Percentiles rank a stretch among this genome's conserved stretches.
phyloP scores from a whole-genome alignment of 768 basidiomycete species.

The Rhizopogon vesiculosus region DNA sequence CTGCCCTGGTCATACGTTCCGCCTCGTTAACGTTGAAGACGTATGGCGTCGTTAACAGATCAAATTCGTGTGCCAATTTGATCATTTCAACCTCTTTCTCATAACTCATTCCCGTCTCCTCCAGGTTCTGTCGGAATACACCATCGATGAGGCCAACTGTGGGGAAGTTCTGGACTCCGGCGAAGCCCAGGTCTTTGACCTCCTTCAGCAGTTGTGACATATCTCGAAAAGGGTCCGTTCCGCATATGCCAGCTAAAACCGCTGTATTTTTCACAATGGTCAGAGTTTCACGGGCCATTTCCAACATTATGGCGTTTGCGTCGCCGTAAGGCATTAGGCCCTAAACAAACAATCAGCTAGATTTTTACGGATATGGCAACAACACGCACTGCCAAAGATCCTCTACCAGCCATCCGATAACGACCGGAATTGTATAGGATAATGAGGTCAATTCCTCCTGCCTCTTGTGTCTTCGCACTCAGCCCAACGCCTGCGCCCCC shows the following conservation, averaged over 20 bases:
- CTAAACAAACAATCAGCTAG: conserved; percentile 3
- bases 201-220: conserved; percentile 18
- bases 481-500: conserved; percentile 24
- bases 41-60: conserved; percentile 22
- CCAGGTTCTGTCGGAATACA: conserved; percentile 23
- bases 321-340: conserved; percentile 26
- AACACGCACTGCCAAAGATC: conserved; percentile 21
- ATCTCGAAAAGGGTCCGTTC: conserved; percentile 24
- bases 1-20: conserved; percentile 17
- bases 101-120: conserved; percentile 26
- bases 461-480: conserved; percentile 22
- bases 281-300: conserved; percentile 24
- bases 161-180: conserved; percentile 25
- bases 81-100: conserved; percentile 28
- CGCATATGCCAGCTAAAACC: conserved; percentile 23
- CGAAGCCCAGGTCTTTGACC: conserved; percentile 21
- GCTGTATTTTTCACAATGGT: conserved; percentile 23
- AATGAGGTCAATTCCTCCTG: conserved; percentile 20
- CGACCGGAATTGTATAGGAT: conserved; percentile 28
- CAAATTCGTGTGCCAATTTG: conserved; percentile 16
- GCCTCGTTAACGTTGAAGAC: conserved; percentile 24
- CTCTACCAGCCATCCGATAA: conserved; percentile 25
- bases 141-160: conserved; percentile 25
- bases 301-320: conserved; percentile 22
- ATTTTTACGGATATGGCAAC: not conserved